Evolutionary conservation across 192 early-diverging fungal genomes (phyloP).

Genomic region (Mortierella antarctica): DNA sequence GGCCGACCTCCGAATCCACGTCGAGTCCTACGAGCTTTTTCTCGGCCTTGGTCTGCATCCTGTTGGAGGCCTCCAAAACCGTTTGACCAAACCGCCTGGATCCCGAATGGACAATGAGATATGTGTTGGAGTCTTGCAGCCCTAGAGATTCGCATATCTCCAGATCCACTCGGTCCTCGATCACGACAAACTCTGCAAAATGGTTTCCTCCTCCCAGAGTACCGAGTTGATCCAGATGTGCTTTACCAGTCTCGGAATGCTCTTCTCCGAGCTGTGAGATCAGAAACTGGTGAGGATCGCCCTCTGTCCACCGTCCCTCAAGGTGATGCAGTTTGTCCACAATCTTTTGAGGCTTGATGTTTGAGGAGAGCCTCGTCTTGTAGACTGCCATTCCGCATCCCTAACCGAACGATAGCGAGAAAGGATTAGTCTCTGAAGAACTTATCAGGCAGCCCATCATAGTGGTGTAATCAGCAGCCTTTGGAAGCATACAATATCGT

Average conservation of each 20-base stretch:
- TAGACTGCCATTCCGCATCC: conserved; percentile 71
- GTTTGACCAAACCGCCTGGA: conserved; percentile 66
- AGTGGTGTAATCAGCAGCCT: neutral
- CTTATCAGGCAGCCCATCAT: too few relatives aligned
- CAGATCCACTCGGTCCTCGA: conserved; percentile 52
- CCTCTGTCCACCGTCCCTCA: conserved; percentile 59
- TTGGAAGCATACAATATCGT: conserved; percentile 49
- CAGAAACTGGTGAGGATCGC: conserved; percentile 37
- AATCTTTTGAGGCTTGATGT: conserved; percentile 52
- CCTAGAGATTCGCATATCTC: conserved; percentile 33
- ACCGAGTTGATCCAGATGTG: conserved; percentile 55
- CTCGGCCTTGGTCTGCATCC: conserved; percentile 36
- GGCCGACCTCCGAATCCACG: conserved; percentile 24
- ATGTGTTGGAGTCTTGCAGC: conserved; percentile 27
- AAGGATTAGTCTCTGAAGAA: too few relatives aligned
- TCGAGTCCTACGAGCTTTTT: conserved; percentile 45
- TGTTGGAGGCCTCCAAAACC: conserved; percentile 54
- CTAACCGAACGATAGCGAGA: neutral
- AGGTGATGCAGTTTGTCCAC: conserved; percentile 49
- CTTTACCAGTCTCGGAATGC: conserved; percentile 51
- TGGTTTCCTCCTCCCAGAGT: conserved; percentile 73
- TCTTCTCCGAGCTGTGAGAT: conserved; percentile 44
- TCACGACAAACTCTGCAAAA: conserved; percentile 65
- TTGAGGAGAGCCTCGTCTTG: conserved; percentile 45
- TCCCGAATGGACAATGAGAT: conserved; percentile 66